Percentiles rank a stretch among this genome's conserved stretches.
These are phyloP conservation scores for Mytilinidion resinicola DNA, from an alignment of 495 filamentous ascomycete species.

Conservation along the genomic window DNA sequence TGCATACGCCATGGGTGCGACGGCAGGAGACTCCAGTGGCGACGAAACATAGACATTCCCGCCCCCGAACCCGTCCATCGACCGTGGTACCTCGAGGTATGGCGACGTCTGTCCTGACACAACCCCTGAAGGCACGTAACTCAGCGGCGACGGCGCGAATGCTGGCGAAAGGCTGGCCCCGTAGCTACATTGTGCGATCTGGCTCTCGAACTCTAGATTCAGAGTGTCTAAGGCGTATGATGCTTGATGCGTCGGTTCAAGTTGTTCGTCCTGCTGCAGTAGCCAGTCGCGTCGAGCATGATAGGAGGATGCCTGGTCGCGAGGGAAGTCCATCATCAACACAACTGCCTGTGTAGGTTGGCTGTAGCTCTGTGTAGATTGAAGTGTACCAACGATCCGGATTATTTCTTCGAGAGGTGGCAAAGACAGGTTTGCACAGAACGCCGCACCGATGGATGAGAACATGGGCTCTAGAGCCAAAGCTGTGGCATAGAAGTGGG, in stretches of 20 bases:
- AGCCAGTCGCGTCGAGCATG: constrained; percentile 27
- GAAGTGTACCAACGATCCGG: constrained; percentile 31
- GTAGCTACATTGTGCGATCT: constrained; percentile 29
- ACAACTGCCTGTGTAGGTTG: constrained; percentile 26
- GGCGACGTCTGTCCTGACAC: constrained; percentile 25
- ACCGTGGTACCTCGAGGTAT: constrained; percentile 34
- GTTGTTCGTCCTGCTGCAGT: constrained; percentile 25
- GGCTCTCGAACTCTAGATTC: constrained; percentile 29
- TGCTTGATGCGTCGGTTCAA: constrained; percentile 16
- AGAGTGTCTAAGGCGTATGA: constrained; percentile 21
- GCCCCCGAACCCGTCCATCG: constrained; percentile 19
- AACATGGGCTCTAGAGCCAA: constrained; percentile 84
- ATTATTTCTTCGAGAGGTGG: constrained; percentile 37
- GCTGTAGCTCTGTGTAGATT: constrained; percentile 25
- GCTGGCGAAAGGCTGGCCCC: constrained; percentile 36
- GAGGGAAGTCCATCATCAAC: constrained; percentile 35
- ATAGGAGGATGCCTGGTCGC: constrained; percentile 28
- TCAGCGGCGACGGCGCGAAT: constrained; percentile 36
- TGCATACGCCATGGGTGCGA: constrained; percentile 17
- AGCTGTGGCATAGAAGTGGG: constrained; percentile 85
- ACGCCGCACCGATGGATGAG: constrained; percentile 82
- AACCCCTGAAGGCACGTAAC: constrained; percentile 20
- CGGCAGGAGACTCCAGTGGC: constrained; percentile 26
- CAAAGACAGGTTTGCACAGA: constrained; percentile 34
- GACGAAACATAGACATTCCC: constrained; percentile 20